A percentile compares a stretch with the other conserved stretches of the same genome.
Conservation (phyloP, 768 basidiomycete species). For the Floccularia luteovirens region DNA sequence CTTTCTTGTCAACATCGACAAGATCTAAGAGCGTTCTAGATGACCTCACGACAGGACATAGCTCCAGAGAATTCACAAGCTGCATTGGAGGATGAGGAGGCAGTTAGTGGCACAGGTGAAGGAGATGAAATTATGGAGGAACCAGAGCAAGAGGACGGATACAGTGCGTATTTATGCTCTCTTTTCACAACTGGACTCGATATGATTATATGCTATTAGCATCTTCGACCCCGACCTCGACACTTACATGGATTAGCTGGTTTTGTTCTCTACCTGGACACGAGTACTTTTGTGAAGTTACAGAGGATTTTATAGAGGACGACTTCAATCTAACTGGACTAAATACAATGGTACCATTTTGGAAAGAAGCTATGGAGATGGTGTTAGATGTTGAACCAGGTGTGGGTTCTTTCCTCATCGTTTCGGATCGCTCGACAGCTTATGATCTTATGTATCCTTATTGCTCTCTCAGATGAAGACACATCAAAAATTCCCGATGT, state of each 20-base stretch:
- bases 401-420: slow-evolving; percentile 28
- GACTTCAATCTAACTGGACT: slow-evolving; percentile 98
- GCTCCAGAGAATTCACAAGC: slow-evolving; percentile 38
- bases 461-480: slow-evolving; percentile 67
- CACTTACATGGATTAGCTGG: slow-evolving; percentile 94
- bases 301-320: slow-evolving; percentile 99
- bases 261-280: slow-evolving; percentile 93
- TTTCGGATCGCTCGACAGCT: slow-evolving; percentile 3
- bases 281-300: slow-evolving; percentile 97
- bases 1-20: slow-evolving; percentile 15
- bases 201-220: slow-evolving; percentile 39
- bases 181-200: slow-evolving; percentile 9
- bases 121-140: slow-evolving; percentile 82
- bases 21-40: slow-evolving; percentile 9
- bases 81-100: slow-evolving; percentile 57
- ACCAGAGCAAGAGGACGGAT: slow-evolving; percentile 67
- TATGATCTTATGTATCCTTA: slow-evolving; percentile 9
- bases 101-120: slow-evolving; percentile 45
- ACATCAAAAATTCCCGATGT: slow-evolving; percentile 95
- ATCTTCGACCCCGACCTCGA: slow-evolving; percentile 86
- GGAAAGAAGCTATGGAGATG: slow-evolving; percentile 99
- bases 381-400: slow-evolving; percentile 98
- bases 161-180: slow-evolving; percentile 51
- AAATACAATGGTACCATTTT: slow-evolving; percentile 95
- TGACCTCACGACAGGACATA: slow-evolving; percentile 31